Conservation (phyloP, 768 basidiomycete genomes). For the Tricholoma flavovirens region DNA sequence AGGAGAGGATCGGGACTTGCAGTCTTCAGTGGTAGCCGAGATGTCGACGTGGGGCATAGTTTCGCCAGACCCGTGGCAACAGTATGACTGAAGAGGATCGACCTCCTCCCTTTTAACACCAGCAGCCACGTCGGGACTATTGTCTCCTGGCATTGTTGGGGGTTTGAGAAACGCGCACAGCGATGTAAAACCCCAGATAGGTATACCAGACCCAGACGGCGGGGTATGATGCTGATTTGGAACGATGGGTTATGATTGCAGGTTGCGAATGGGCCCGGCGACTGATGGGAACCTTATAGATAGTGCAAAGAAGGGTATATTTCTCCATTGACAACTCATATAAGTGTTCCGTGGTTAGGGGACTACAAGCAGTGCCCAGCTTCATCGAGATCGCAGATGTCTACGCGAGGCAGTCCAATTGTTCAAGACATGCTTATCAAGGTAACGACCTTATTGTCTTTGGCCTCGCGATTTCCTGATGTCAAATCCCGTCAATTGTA, state of each 20-base stretch:
- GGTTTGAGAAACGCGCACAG: slow-evolving; percentile 12
- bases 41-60: slow-evolving; percentile 21
- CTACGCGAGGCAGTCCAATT: slow-evolving; percentile 26
- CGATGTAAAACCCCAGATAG: slow-evolving; percentile 22
- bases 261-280: not conserved
- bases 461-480: slow-evolving; percentile 16
- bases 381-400: slow-evolving; percentile 7
- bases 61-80: slow-evolving; percentile 39
- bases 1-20: slow-evolving; percentile 18
- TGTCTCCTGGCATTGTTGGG: slow-evolving; percentile 24
- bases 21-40: slow-evolving; percentile 24
- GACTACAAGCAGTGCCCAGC: not conserved
- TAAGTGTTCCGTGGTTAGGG: slow-evolving; percentile 17
- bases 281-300: slow-evolving; percentile 16
- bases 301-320: slow-evolving; percentile 15
- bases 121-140: slow-evolving; percentile 20
- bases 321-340: slow-evolving; percentile 8
- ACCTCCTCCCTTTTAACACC: slow-evolving; percentile 26
- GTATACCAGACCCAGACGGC: slow-evolving; percentile 25
- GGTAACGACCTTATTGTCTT: slow-evolving; percentile 39
- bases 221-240: slow-evolving; percentile 15
- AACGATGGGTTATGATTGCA: not conserved
- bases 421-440: slow-evolving; percentile 26
- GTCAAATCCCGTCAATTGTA: slow-evolving; percentile 1
- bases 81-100: slow-evolving; percentile 24